These are phyloP conservation scores for Chrysoporthe deuterocubensis DNA, from an alignment of 2,329 filamentous ascomycete species.

Conservation along the genomic window DNA sequence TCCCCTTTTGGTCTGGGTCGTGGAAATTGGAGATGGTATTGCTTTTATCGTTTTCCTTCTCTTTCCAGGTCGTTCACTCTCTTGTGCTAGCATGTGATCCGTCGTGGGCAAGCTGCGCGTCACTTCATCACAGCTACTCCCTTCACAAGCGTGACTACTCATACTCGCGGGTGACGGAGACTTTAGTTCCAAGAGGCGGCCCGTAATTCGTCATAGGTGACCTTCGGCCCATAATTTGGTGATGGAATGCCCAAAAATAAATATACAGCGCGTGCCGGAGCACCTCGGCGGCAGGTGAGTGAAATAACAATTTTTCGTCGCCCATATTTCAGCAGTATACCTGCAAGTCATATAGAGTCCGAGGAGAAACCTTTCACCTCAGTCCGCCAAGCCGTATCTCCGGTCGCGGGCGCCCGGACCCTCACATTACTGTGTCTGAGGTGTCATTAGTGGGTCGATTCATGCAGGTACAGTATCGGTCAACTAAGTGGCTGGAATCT, in stretches of 20 bases:
- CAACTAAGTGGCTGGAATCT: background rate
- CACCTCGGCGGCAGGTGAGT: background rate
- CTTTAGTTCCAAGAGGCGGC: background rate
- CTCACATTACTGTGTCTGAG: conserved; percentile 3
- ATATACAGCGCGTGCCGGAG: background rate
- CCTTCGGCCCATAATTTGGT: background rate
- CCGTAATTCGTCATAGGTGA: background rate
- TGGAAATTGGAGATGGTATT: background rate
- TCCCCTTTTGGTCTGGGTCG: background rate
- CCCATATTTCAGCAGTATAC: background rate
- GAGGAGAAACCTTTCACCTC: conserved; percentile 8
- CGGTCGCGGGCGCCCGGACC: conserved; percentile 10
- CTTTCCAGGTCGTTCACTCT: background rate
- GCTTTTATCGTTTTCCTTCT: background rate
- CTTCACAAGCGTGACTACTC: background rate
- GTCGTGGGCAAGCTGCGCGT: no score
- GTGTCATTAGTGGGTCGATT: conserved; percentile 15
- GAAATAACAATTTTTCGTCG: background rate
- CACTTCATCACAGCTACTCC: background rate
- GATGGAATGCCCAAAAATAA: background rate
- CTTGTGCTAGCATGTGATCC: background rate
- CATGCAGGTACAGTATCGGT: conserved; percentile 6
- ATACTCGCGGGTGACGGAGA: background rate
- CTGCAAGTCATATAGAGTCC: background rate
- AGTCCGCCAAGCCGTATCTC: conserved; percentile 5